These are phyloP conservation scores for Kalanchoe fedtschenkoi DNA, from an alignment of 164 flowering plant genomes.

Conservation along the genomic window DNA sequence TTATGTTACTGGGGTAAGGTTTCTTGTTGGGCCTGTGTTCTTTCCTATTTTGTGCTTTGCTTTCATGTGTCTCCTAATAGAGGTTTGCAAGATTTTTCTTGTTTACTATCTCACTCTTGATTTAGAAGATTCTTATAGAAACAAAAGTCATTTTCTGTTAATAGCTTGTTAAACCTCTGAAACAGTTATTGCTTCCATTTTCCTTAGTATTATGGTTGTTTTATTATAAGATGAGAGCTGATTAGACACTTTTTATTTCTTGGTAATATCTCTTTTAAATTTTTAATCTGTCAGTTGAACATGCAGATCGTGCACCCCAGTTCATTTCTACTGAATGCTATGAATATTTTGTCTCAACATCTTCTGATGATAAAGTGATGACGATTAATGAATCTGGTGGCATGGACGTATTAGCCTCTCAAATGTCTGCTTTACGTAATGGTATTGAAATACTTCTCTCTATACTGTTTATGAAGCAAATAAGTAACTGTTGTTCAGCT, in stretches of 20 bases:
- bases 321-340: slow-evolving; percentile 62
- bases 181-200: not conserved
- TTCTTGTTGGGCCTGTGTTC: not conserved
- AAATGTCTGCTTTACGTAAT: slow-evolving; percentile 43
- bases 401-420: slow-evolving; percentile 44
- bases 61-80: not conserved
- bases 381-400: slow-evolving; percentile 49
- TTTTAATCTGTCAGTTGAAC: no score
- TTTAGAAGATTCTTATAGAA: not conserved
- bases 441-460: slow-evolving; percentile 29
- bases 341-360: slow-evolving; percentile 53
- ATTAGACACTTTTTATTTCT: not conserved
- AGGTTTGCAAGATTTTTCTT: not conserved
- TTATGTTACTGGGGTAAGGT: slow-evolving; percentile 34
- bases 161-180: not conserved
- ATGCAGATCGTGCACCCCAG: slow-evolving; percentile 38
- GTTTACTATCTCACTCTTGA: not conserved
- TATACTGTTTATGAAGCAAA: not conserved
- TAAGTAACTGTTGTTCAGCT: not conserved
- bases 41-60: not conserved
- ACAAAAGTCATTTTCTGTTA: no score
- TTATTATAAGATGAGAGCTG: not conserved
- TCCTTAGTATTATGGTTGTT: not conserved
- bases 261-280: not conserved
- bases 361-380: slow-evolving; percentile 46